A percentile compares a stretch with the other conserved stretches of the same genome.
phyloP scores from a whole-genome alignment of 2,329 filamentous ascomycete species.

The Verticillium zaregamsianum region DNA sequence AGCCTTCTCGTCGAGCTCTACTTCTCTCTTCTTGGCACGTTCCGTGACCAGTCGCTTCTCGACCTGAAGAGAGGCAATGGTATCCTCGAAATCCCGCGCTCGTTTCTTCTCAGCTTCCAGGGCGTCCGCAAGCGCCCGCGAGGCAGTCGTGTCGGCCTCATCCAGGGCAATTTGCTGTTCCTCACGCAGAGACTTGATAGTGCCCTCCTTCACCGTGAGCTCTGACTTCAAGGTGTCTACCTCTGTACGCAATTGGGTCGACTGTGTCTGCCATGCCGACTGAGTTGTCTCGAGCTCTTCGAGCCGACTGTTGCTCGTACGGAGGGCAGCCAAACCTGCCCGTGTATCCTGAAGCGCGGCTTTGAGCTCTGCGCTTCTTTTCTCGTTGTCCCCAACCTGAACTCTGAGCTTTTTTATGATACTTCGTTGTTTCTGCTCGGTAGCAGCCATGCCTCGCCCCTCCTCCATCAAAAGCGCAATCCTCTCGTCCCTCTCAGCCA shows the following conservation, averaged over 20 bases:
- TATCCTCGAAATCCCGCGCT: slow-evolving; percentile 50
- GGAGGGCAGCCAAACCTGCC: slow-evolving; percentile 42
- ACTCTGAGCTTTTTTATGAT: slow-evolving; percentile 77
- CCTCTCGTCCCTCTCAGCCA: slow-evolving; percentile 86
- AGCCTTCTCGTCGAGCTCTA: slow-evolving; percentile 71
- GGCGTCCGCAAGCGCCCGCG: slow-evolving; percentile 62
- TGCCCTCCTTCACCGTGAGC: slow-evolving; percentile 57
- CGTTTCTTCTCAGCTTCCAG: slow-evolving; percentile 59
- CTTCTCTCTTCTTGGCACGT: slow-evolving; percentile 54
- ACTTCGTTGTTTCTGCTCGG: slow-evolving; percentile 77
- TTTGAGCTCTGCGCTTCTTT: slow-evolving; percentile 55
- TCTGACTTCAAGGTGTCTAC: slow-evolving; percentile 60
- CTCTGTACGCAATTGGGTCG: slow-evolving; percentile 25
- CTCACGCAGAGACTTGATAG: slow-evolving; percentile 63
- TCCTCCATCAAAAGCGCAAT: slow-evolving; percentile 90
- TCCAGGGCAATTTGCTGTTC: slow-evolving; percentile 66
- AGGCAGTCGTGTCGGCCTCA: slow-evolving; percentile 62
- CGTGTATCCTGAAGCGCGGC: slow-evolving; percentile 56
- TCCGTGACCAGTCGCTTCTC: slow-evolving; percentile 75
- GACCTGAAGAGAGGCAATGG: slow-evolving; percentile 62
- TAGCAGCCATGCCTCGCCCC: slow-evolving; percentile 81
- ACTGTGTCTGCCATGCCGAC: slow-evolving; percentile 16
- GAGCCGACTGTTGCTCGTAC: slow-evolving; percentile 42
- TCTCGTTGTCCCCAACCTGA: slow-evolving; percentile 63
- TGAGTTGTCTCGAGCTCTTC: slow-evolving; percentile 53